A percentile compares a stretch with the other conserved stretches of the same genome.
Conservation (phyloP, 176 grass and related monocot genomes). For the Lolium multiflorum region DNA sequence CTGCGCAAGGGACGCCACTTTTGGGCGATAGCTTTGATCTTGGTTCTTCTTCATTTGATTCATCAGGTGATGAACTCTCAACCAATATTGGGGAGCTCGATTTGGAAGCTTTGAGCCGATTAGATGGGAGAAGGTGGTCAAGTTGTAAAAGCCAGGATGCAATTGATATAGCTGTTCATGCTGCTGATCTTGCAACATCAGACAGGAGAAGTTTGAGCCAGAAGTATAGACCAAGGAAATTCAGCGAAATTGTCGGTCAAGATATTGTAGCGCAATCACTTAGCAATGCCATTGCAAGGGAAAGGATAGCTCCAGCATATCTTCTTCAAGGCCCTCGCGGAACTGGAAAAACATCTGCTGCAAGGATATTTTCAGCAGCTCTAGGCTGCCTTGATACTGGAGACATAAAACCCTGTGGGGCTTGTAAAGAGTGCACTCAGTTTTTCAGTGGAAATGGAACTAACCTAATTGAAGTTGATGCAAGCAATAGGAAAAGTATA, state of each 20-base stretch:
- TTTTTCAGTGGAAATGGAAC: slow-evolving; percentile 31
- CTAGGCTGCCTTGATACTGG: slow-evolving; percentile 61
- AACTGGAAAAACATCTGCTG: slow-evolving; percentile 87
- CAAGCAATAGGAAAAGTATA: slow-evolving; percentile 69
- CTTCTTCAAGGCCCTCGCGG: slow-evolving; percentile 93
- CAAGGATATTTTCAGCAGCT: slow-evolving; percentile 76
- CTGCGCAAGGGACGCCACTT: slow-evolving; percentile 59
- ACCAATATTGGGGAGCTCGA: slow-evolving; percentile 84
- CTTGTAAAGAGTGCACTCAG: slow-evolving; percentile 69
- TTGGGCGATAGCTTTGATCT: slow-evolving; percentile 63
- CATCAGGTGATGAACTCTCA: slow-evolving; percentile 79
- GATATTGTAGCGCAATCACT: slow-evolving; percentile 83
- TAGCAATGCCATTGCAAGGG: slow-evolving; percentile 72
- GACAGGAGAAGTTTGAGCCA: slow-evolving; percentile 42
- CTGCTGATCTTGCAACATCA: slow-evolving; percentile 35
- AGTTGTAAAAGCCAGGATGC: slow-evolving; percentile 84
- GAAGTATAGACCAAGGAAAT: no score
- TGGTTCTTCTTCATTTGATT: slow-evolving; percentile 75
- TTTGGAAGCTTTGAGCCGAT: slow-evolving; percentile 80
- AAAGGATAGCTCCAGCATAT: slow-evolving; percentile 86
- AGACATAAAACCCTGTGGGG: slow-evolving; percentile 79
- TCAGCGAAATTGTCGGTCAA: slow-evolving; percentile 27
- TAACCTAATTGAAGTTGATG: slow-evolving; percentile 74
- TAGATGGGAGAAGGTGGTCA: slow-evolving; percentile 93
- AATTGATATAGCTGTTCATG: slow-evolving; percentile 41